Percentiles rank a stretch among this genome's conserved stretches.
These are phyloP conservation scores for Typha latifolia DNA, from an alignment of 176 grass and related monocot species.

Conservation along the genomic window DNA sequence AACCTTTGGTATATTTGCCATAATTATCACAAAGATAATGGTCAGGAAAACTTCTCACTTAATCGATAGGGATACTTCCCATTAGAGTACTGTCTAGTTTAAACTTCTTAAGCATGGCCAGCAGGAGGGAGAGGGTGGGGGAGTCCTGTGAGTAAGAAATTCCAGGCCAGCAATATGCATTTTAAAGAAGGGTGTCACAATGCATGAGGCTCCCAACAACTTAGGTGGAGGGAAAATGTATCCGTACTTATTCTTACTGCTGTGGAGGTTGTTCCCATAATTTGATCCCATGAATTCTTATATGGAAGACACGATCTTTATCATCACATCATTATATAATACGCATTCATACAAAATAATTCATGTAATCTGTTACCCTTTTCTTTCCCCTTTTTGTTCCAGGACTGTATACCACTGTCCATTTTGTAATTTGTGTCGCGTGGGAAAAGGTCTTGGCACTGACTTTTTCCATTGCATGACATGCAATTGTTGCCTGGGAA, in stretches of 20 bases:
- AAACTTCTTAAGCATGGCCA: neutral
- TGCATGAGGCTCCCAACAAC: no score
- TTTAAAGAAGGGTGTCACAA: neutral
- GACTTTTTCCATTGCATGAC: constrained; percentile 98
- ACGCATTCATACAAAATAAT: no score
- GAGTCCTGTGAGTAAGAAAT: neutral
- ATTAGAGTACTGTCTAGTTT: neutral
- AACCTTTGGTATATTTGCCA: no score
- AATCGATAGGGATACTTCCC: neutral
- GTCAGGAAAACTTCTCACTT: no score
- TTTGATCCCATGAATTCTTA: no score
- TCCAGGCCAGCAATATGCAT: neutral
- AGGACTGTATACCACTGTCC: constrained; percentile 91
- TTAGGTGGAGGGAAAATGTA: no score
- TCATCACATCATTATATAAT: no score
- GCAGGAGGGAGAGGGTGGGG: neutral
- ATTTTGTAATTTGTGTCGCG: constrained; percentile 83
- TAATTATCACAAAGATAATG: no score
- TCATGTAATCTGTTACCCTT: no score
- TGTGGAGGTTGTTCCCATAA: no score
- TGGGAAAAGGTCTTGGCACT: constrained; percentile 64
- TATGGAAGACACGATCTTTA: no score
- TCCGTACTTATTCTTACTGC: no score
- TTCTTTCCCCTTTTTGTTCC: neutral
- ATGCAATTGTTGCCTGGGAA: constrained; percentile 85